Base-by-base conservation (phyloP, 768 basidiomycete genomes). In the Leucosporidium scottii region DNA sequence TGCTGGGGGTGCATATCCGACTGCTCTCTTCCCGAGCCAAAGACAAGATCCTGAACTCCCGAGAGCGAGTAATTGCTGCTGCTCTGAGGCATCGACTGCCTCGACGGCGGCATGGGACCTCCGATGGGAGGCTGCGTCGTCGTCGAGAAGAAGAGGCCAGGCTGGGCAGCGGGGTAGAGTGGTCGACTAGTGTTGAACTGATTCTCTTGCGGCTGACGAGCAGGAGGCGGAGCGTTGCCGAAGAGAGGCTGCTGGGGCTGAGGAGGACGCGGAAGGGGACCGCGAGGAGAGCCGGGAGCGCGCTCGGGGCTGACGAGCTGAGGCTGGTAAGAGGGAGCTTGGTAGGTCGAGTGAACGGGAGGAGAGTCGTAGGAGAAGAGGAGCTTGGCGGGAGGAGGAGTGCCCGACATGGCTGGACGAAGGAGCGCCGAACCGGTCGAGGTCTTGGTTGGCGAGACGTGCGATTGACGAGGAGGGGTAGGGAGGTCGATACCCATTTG, bases 381-480 rank as follows among this genome's bases (percentile, higher is more conserved):
- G 31, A 72, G 62, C n/a, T 44, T 7, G 25, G 25, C 44, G 23
- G 51, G 39, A 9, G 61, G 31, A 18, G 47, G 59, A 6, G 53
- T 48, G 2, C 58, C 61, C n/a, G 64, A 48, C 9, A 49, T 34
- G 7, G 57, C 59, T n/a, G 39, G 64, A 49, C 30, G 66, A 48
- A 6, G 62, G 31, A 4, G 59, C 10, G 18, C 64, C 58, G 4
- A 63, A 23, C 27, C 58, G 2, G 31, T 48, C 34, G 59, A 39
- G 8, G 61, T 31, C 64, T 72, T 72, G 49, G 65, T 72, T 7
- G 71, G 71, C 56, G 71, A 72, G 39, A 62, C 57, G 27, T 72
- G 71, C 4, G 67, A 53, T 7, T 55, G 71, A 4, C 57, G 54
- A n/a, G 67, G 71, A 13, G 67, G 64, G n/a, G 64, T 9, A 25